Conservation (phyloP, 805 yeast genomes). For the Barnettozyma salicaria region DNA sequence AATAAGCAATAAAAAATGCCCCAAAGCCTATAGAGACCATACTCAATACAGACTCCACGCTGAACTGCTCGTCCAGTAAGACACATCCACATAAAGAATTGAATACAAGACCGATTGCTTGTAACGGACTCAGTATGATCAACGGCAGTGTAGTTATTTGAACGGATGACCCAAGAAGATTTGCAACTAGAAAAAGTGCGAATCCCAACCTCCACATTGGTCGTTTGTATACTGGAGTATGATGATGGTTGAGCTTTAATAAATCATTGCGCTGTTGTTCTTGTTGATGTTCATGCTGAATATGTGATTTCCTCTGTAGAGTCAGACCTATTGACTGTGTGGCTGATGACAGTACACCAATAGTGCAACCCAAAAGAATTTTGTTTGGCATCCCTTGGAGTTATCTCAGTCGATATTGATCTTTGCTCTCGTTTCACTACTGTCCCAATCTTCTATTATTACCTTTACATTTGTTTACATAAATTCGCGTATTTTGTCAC, state of each 20-base stretch:
- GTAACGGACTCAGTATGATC: constrained; percentile 73
- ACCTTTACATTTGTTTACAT: no score
- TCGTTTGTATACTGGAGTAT: constrained; percentile 12
- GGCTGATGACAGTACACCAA: constrained; percentile 71
- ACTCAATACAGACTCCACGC: constrained; percentile 50
- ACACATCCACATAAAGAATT: constrained; percentile 69
- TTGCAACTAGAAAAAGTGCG: constrained; percentile 60
- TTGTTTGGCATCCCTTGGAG: constrained; percentile 18
- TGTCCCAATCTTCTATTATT: no score
- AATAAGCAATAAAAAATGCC: constrained; percentile 70
- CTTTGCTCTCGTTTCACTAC: no score
- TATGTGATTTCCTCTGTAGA: constrained; percentile 72
- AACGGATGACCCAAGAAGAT: constrained; percentile 72
- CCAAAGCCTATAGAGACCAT: constrained; percentile 66
- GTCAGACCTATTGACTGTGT: constrained; percentile 79
- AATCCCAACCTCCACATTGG: constrained; percentile 75
- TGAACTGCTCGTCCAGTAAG: constrained; percentile 63
- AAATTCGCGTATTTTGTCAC: no score
- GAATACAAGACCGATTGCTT: constrained; percentile 83
- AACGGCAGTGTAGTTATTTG: constrained; percentile 82
- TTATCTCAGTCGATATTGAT: no score
- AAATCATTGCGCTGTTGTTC: no score
- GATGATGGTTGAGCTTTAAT: no score
- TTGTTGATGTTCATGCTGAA: constrained; percentile 32
- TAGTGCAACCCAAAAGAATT: constrained; percentile 54